Evolutionary conservation across 345 rosid genomes (phyloP).

Genomic region (Eutrema japonicum): DNA sequence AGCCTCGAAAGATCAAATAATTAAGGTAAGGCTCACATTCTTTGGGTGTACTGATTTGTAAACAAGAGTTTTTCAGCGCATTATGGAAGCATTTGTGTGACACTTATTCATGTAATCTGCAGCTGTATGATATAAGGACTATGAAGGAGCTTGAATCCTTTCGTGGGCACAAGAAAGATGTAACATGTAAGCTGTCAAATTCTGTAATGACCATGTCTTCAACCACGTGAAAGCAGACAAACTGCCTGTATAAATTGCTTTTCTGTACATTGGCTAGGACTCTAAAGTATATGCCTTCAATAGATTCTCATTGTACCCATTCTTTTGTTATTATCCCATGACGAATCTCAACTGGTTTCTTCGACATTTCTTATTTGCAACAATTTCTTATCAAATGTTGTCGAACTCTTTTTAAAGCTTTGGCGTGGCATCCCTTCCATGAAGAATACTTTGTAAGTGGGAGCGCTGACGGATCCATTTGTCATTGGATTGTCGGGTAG

Average conservation of each 20-base stretch:
- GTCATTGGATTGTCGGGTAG: conserved; percentile 98
- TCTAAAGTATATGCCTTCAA: background rate
- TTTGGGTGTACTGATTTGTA: background rate
- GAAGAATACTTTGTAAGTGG: conserved; percentile 99
- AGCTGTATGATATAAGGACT: conserved; percentile 97
- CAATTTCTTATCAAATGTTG: conserved; percentile 25
- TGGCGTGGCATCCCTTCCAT: conserved; percentile 99
- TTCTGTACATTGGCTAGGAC: conserved; percentile 20
- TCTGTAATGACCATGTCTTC: conserved; percentile 30
- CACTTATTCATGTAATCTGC: conserved; percentile 37
- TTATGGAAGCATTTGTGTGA: conserved; percentile 24
- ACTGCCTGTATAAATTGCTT: background rate
- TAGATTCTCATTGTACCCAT: conserved; percentile 1
- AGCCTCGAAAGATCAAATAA: conserved; percentile 93
- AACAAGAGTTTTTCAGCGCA: background rate
- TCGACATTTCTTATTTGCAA: conserved; percentile 16
- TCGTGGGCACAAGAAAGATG: conserved; percentile 94
- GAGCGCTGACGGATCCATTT: conserved; percentile 88
- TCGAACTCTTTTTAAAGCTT: conserved; percentile 47
- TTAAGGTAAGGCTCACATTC: conserved; percentile 61
- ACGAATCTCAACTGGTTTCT: conserved; percentile 12
- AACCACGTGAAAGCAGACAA: conserved; percentile 9
- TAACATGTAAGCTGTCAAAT: conserved; percentile 69
- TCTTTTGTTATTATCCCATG: background rate
- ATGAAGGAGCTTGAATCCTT: conserved; percentile 99